Evolutionary conservation across 768 basidiomycete genomes (phyloP), one percentile per base, ranked within the genome.

Genomic region (Leccinum truebloodii): DNA sequence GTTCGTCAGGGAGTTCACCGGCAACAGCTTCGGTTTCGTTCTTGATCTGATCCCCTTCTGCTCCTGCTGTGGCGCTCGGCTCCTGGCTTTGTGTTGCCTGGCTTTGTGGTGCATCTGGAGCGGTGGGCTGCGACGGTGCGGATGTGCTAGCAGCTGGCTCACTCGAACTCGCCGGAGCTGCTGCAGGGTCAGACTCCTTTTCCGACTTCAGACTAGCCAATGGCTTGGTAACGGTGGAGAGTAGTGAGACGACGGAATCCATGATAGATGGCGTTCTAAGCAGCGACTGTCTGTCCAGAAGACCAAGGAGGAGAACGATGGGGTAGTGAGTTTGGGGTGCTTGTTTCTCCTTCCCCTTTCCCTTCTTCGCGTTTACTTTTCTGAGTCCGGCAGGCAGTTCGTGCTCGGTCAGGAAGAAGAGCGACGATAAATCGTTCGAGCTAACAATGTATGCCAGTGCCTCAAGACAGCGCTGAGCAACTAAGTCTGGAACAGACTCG

Each of bases 391-490:
- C 81, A 6, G 90, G 88, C 35, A 94, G 79, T 65, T 99, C 97
- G 65, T 98, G 94, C 74, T 99, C 97, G 1, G 88, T 92, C 61
- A 99, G 81, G 86, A 99, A 98, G 82, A 95, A 98, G 18, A 93
- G 75, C 1, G 95, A 90, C 1, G 92, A 91, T 18, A 84, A 73
- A 60, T 94, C 89, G 71, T 97, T 98, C 24, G 86, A 81, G 59
- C 80, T 84, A 72, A 97, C 95, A 64, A 98, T 93, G 71, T 85
- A 92, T 0, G 86, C 86, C 68, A 99, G 78, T 3, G 91, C 92
- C 70, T 99, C 97, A 16, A 99, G 82, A 66, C 94, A 96, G 30
- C 96, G 88, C 71, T 98, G 95, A 14, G 94, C 94, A 57, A 98
- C 89, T 48, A 99, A 80, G 67, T 97, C 92, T 2, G 97, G 96